Conservation (phyloP, 2,329 filamentous ascomycete species). For the Curvularia verruculosa region DNA sequence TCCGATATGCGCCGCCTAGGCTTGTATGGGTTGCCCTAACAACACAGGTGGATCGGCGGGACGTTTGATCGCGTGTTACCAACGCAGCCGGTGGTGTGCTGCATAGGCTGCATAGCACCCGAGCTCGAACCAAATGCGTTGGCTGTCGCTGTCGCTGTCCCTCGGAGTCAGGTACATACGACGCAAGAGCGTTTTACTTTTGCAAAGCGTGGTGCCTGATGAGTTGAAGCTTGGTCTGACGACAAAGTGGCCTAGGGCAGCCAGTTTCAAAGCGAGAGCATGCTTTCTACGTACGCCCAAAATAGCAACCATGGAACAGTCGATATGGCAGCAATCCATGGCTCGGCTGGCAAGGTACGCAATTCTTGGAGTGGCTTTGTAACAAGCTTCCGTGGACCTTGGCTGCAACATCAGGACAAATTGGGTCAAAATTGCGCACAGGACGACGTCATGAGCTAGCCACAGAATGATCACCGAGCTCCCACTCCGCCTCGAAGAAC, state of each 20-base stretch:
- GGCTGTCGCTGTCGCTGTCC: not conserved
- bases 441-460: constrained; percentile 10
- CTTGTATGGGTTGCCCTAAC: constrained; percentile 13
- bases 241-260: constrained; percentile 4
- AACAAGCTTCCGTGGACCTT: not conserved
- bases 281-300: not conserved
- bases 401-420: constrained; percentile 1
- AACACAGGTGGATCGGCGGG: constrained; percentile 10
- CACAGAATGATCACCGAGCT: not conserved
- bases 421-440: not conserved
- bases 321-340: not conserved
- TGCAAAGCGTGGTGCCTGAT: not conserved
- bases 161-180: not conserved
- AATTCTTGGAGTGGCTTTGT: not conserved
- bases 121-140: not conserved
- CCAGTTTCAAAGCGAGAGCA: constrained; percentile 5
- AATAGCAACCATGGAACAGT: constrained; percentile 3
- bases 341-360: not conserved
- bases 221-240: constrained; percentile 9
- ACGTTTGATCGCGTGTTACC: not conserved
- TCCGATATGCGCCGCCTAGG: constrained; percentile 7
- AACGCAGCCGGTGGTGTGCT: not conserved
- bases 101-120: not conserved
- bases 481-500: not conserved
- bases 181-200: constrained; percentile 1